Percentiles rank a stretch among this genome's conserved stretches.
These are phyloP conservation scores for Atkinsonella hypoxylon DNA, from an alignment of 2,329 filamentous ascomycete genomes.

Conservation along the genomic window DNA sequence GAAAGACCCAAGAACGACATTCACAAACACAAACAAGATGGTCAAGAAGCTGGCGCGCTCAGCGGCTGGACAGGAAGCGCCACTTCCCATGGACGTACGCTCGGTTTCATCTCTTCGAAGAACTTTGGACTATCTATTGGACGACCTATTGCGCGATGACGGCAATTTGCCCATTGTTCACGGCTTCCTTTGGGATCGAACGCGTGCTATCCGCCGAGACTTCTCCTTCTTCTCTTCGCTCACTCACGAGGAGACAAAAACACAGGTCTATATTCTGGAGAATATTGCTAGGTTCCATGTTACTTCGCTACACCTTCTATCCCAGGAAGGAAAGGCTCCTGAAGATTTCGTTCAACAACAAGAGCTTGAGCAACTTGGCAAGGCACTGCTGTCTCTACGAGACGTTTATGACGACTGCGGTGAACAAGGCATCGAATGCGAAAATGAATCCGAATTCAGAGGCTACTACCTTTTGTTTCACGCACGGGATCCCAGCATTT, in stretches of 20 bases:
- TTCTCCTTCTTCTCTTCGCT: slow-evolving; percentile 56
- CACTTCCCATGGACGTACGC: slow-evolving; percentile 55
- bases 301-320: slow-evolving; percentile 50
- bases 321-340: slow-evolving; percentile 39
- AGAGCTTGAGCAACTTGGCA: slow-evolving; percentile 55
- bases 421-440: slow-evolving; percentile 42
- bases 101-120: slow-evolving; percentile 45
- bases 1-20: slow-evolving; percentile 32
- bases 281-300: slow-evolving; percentile 57
- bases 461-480: slow-evolving; percentile 54
- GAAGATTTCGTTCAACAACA: slow-evolving; percentile 55
- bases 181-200: slow-evolving; percentile 57
- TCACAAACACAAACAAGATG: slow-evolving; percentile 42
- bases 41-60: slow-evolving; percentile 57
- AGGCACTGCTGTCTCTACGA: slow-evolving; percentile 51
- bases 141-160: slow-evolving; percentile 43
- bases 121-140: slow-evolving; percentile 52
- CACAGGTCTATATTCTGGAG: slow-evolving; percentile 52
- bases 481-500: slow-evolving; percentile 43
- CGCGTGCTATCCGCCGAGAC: slow-evolving; percentile 54
- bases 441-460: slow-evolving; percentile 54
- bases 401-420: slow-evolving; percentile 56
- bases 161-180: slow-evolving; percentile 43
- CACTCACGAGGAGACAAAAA: slow-evolving; percentile 41
- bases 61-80: slow-evolving; percentile 55